Percentiles rank a stretch among this genome's conserved stretches.
Evolutionary conservation across 2,329 filamentous ascomycete species (phyloP).

Genomic region (Alternaria triticina): DNA sequence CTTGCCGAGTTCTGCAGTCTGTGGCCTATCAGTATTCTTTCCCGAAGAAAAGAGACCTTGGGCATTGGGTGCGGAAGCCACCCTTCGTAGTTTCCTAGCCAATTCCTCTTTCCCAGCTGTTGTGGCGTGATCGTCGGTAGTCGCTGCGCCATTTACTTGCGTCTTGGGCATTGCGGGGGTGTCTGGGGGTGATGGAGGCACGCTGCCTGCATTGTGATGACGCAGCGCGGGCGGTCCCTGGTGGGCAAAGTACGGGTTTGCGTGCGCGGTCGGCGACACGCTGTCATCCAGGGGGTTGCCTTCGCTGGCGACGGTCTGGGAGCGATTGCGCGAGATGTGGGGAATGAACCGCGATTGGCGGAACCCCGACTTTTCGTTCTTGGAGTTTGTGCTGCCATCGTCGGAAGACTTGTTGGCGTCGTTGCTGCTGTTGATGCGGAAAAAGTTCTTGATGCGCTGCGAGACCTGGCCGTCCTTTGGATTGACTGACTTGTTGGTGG

Average conservation of each 20-base stretch:
- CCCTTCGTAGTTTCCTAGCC: constrained; percentile 87
- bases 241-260: constrained; percentile 96
- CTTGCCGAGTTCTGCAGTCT: constrained; percentile 85
- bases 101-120: constrained; percentile 90
- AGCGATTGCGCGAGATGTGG: constrained; percentile 84
- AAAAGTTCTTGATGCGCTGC: constrained; percentile 73
- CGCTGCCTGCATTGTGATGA: constrained; percentile 93
- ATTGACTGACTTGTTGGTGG: constrained; percentile 56
- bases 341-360: constrained; percentile 89
- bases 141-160: constrained; percentile 72
- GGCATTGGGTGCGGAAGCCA: constrained; percentile 95
- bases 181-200: constrained; percentile 90
- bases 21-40: constrained; percentile 66
- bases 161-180: constrained; percentile 70
- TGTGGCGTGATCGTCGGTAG: constrained; percentile 68
- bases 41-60: constrained; percentile 79
- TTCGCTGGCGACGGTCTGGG: constrained; percentile 89
- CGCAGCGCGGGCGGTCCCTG: constrained; percentile 92
- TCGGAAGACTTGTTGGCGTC: constrained; percentile 50
- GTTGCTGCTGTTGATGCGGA: constrained; percentile 66
- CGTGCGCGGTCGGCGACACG: constrained; percentile 89
- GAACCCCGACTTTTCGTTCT: constrained; percentile 72
- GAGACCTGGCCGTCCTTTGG: constrained; percentile 62
- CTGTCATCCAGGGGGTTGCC: constrained; percentile 88
- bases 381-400: constrained; percentile 53